These are phyloP conservation scores for Tolypocladium endophyticum DNA, from an alignment of 2,329 filamentous ascomycete genomes.

Conservation along the genomic window DNA sequence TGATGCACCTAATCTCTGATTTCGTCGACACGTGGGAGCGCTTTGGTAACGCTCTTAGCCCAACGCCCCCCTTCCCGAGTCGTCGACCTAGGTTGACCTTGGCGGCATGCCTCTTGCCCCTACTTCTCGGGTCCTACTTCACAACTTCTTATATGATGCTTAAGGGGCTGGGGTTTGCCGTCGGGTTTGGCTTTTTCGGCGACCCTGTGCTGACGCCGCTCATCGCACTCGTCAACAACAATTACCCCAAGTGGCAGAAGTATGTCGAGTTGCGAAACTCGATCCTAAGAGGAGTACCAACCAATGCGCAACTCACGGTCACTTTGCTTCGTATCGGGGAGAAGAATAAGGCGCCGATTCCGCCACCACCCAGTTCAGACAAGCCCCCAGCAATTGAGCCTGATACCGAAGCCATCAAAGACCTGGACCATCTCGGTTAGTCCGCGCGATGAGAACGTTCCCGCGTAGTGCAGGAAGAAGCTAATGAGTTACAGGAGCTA, in stretches of 20 bases:
- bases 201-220: constrained; percentile 59
- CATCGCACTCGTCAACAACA: constrained; percentile 47
- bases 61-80: constrained; percentile 50
- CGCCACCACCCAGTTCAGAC: constrained; percentile 37
- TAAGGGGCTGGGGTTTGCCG: constrained; percentile 54
- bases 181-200: constrained; percentile 72
- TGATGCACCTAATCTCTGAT: constrained; percentile 50
- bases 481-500: constrained; percentile 28
- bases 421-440: constrained; percentile 23
- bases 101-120: constrained; percentile 38
- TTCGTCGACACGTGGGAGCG: constrained; percentile 39
- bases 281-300: constrained; percentile 70
- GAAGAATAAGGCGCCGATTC: constrained; percentile 67
- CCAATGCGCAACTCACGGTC: constrained; percentile 73
- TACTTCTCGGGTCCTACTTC: constrained; percentile 42
- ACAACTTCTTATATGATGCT: constrained; percentile 47
- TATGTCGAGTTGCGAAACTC: constrained; percentile 65
- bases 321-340: constrained; percentile 76
- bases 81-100: constrained; percentile 43
- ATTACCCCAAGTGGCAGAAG: constrained; percentile 63
- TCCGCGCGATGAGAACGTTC: background rate
- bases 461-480: background rate
- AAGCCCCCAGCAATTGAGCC: constrained; percentile 25
- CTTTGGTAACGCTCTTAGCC: constrained; percentile 46
- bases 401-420: constrained; percentile 32